Evolutionary conservation across 2,329 filamentous ascomycete genomes (phyloP), one percentile per base, ranked within the genome.

Genomic region (Venturia asperata): DNA sequence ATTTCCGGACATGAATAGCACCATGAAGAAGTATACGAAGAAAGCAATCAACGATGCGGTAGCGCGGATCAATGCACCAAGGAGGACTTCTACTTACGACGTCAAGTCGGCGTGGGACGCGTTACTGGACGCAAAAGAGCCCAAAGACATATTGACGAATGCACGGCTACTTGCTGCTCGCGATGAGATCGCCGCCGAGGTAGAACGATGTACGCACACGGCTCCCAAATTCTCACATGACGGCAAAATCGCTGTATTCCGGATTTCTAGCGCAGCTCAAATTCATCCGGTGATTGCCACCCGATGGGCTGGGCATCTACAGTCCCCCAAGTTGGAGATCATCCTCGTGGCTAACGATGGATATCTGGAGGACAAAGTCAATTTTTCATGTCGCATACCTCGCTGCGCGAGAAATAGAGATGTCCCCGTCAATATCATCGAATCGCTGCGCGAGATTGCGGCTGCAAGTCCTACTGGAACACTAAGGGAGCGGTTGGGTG

Each of bases 211-310:
- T 69, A 83, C 85, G 0, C 86, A 84, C 67, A 80, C 83, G 1
- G 79, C 85, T 1, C 87, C 87, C 0, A 84, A 82, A 69, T 88
- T 89, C 74, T 87, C 83, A 4, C 74, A 77, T 3, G 86, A 89
- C 66, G 84, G 80, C 1, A 83, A 79, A 61, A 80, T 89, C 15
- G 86, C 86, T 0, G 82, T 89, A 0, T 79, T 89, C 56, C 79
- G 83, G 4, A 88, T 89, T 69, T 78, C 74, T 42, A 86, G 82
- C 1, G 74, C 76, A 34, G 83, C 85, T 1, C 87, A 89, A 69
- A 79, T 89, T 0, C 87, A 90, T 71, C 84, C 85, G 0, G 80
- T 89, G 2, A 86, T 89, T 65, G 86, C 87, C 1, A 87, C 85
- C 4, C 77, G 86, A 13, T 89, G 87, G 87, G 82, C 86, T 0